These are phyloP conservation scores for Lichtheimia corymbifera DNA, from an alignment of 371 early-diverging fungal species.

Conservation along the genomic window DNA sequence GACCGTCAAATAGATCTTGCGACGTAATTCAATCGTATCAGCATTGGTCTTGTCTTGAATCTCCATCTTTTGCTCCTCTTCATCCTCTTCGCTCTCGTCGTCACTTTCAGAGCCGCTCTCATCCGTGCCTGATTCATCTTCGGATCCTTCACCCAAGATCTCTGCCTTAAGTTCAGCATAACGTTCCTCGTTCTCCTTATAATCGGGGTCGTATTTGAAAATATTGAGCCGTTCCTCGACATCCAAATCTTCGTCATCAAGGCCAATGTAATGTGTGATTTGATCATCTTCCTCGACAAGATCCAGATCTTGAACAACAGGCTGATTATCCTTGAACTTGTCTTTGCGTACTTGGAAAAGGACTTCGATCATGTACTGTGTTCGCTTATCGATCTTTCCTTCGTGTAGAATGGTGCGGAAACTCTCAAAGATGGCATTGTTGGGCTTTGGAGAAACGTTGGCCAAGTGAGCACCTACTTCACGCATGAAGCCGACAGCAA, in stretches of 20 bases:
- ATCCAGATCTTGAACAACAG: conserved; percentile 82
- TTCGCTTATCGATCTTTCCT: conserved; percentile 90
- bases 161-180: conserved; percentile 83
- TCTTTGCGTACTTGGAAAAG: conserved; percentile 94
- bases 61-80: conserved; percentile 55
- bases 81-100: conserved; percentile 35
- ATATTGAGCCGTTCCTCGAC: conserved; percentile 81
- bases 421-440: conserved; percentile 90
- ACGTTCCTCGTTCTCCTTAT: conserved; percentile 79
- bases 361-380: conserved; percentile 98
- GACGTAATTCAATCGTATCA: conserved; percentile 85
- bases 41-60: conserved; percentile 92
- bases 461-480: conserved; percentile 88
- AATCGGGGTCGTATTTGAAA: conserved; percentile 86
- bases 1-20: conserved; percentile 93
- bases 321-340: conserved; percentile 87
- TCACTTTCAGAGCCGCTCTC: conserved; percentile 64
- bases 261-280: conserved; percentile 85
- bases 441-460: conserved; percentile 77
- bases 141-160: conserved; percentile 87
- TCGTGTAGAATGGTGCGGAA: conserved; percentile 93
- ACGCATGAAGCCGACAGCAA: conserved; percentile 95
- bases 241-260: conserved; percentile 89
- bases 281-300: conserved; percentile 96
- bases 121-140: conserved; percentile 53